Percentiles rank a stretch among this genome's conserved stretches.
Conservation (phyloP, 768 basidiomycete species). For the Cantharellus anzutake region DNA sequence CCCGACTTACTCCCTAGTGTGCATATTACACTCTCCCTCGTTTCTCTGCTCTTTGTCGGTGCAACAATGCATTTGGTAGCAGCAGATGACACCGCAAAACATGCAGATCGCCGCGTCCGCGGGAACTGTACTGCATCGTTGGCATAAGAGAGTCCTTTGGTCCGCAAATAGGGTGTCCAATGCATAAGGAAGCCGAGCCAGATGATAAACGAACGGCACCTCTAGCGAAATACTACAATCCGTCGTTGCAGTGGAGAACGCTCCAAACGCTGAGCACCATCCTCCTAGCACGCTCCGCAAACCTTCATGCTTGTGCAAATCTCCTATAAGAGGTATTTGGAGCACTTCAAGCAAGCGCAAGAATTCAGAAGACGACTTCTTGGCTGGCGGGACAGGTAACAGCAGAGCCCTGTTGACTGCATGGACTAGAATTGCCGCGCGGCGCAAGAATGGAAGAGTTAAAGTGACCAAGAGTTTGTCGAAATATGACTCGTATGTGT, state of each 20-base stretch:
- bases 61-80: conserved; percentile 88
- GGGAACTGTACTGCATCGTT: conserved; percentile 59
- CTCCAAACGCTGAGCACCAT: conserved; percentile 82
- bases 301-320: conserved; percentile 66
- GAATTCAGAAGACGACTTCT: conserved; percentile 35
- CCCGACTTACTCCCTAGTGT: conserved; percentile 69
- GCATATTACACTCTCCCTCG: conserved; percentile 88
- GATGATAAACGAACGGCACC: conserved; percentile 63
- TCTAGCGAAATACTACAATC: conserved; percentile 47
- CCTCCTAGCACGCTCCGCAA: conserved; percentile 76
- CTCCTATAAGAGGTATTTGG: conserved; percentile 59
- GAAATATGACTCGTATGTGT: conserved; percentile 66
- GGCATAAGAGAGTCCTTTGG: conserved; percentile 55
- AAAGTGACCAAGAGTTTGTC: conserved; percentile 75
- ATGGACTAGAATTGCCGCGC: conserved; percentile 68
- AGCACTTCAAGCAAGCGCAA: conserved; percentile 53
- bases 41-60: conserved; percentile 38
- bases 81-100: conserved; percentile 72
- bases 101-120: conserved; percentile 80
- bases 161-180: conserved; percentile 74
- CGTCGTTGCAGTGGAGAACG: conserved; percentile 55
- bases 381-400: conserved; percentile 23
- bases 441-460: conserved; percentile 80
- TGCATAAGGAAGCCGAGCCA: conserved; percentile 60
- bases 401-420: conserved; percentile 50